Conservation (phyloP, 2,329 filamentous ascomycete species). For the Fusarium sp. region DNA sequence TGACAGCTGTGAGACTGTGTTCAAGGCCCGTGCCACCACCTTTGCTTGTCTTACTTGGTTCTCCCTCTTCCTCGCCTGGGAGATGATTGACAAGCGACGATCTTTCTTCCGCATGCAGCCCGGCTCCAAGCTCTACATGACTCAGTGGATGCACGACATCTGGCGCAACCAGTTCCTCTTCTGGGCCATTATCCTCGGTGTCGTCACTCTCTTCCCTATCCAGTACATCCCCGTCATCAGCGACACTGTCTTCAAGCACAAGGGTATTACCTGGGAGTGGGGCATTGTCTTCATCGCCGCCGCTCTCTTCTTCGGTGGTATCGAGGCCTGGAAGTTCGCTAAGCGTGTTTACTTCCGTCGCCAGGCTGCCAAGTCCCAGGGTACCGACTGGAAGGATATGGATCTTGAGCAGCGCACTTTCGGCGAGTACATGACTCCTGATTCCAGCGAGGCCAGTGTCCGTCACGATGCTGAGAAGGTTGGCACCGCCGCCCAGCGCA, state of each 20-base stretch:
- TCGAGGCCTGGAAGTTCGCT: conserved; percentile 69
- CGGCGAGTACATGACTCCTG: conserved; percentile 52
- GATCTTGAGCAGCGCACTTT: conserved; percentile 57
- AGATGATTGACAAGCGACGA: conserved; percentile 78
- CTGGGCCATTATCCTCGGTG: conserved; percentile 67
- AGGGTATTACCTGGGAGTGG: conserved; percentile 73
- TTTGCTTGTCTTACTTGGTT: conserved; percentile 83
- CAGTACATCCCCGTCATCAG: conserved; percentile 72
- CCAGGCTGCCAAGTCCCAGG: conserved; percentile 38
- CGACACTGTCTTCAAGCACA: conserved; percentile 69
- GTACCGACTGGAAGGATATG: conserved; percentile 52
- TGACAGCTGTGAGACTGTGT: conserved; percentile 70
- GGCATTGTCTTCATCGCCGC: conserved; percentile 67
- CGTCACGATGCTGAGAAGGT: conserved; percentile 45
- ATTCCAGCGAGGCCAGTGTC: conserved; percentile 46
- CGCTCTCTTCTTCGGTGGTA: conserved; percentile 67
- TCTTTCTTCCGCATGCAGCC: conserved; percentile 82
- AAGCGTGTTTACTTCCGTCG: conserved; percentile 62
- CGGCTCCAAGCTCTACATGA: conserved; percentile 68
- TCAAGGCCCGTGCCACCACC: conserved; percentile 77
- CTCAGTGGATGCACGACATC: conserved; percentile 74
- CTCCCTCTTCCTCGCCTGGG: conserved; percentile 81
- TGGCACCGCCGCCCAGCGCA: conserved; percentile 13
- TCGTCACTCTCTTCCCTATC: conserved; percentile 62
- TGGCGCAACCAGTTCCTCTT: conserved; percentile 81